A percentile compares a stretch with the other conserved stretches of the same genome.
Evolutionary conservation across 164 flowering plant species (phyloP).

Genomic region (Brasenia schreberi): DNA sequence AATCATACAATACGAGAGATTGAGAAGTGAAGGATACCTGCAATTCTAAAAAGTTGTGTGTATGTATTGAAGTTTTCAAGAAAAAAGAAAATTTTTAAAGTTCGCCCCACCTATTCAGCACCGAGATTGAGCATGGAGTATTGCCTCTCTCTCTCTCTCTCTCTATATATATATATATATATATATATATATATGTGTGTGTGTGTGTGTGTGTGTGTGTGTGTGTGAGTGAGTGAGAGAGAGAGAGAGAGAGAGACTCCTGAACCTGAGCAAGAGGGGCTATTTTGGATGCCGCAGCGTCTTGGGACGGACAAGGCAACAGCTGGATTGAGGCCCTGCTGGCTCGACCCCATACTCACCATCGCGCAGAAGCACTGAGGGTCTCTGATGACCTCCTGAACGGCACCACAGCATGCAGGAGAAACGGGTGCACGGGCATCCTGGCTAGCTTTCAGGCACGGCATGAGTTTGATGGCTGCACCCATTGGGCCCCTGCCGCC

Average conservation of each 20-base stretch:
- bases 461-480: background rate
- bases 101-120: no score
- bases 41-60: no score
- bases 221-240: no score
- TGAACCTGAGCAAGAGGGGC: background rate
- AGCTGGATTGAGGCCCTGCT: background rate
- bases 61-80: no score
- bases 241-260: background rate
- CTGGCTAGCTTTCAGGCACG: conserved; percentile 1
- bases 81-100: no score
- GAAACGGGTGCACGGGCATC: background rate
- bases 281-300: background rate
- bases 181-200: background rate
- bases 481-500: background rate
- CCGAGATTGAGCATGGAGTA: no score
- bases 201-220: background rate
- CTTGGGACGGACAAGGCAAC: background rate
- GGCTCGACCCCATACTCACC: background rate
- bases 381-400: background rate
- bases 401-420: background rate
- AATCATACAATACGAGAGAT: no score
- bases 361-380: conserved; percentile 2
- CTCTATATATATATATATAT: no score
- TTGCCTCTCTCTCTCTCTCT: no score
- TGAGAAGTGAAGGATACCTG: no score